phyloP scores from a whole-genome alignment of 176 grass and related monocot genomes.

The Carex scoparia region DNA sequence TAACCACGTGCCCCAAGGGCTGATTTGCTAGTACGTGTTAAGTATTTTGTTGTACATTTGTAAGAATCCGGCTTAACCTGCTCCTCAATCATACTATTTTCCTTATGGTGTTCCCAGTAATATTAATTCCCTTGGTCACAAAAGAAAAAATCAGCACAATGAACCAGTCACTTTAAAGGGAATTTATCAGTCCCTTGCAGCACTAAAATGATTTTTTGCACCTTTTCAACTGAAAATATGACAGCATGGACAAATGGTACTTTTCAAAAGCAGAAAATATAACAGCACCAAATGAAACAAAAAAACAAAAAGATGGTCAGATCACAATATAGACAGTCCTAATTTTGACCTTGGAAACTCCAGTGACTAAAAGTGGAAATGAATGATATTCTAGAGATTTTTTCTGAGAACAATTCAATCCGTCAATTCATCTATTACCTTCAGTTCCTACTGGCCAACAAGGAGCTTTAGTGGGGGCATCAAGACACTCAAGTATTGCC shows the following conservation, averaged over 20 bases:
- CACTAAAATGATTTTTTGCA: neutral
- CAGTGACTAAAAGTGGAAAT: neutral
- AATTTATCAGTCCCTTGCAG: neutral
- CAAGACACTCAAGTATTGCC: conserved; percentile 31
- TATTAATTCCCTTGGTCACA: neutral
- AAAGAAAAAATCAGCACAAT: neutral
- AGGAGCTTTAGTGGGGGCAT: conserved; percentile 45
- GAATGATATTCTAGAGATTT: neutral
- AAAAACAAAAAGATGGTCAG: neutral
- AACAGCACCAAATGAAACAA: neutral
- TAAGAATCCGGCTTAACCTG: neutral
- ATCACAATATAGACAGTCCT: neutral
- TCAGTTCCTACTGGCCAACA: conserved; percentile 42
- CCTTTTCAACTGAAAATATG: neutral
- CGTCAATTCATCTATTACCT: conserved; percentile 36
- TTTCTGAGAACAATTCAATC: neutral
- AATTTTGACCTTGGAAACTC: neutral
- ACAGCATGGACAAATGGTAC: neutral
- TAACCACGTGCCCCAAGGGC: neutral
- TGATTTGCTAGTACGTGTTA: neutral
- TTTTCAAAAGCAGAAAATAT: neutral
- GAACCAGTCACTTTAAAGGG: neutral
- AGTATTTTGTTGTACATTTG: neutral
- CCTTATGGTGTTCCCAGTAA: neutral
- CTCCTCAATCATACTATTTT: neutral